These are phyloP conservation scores for Proliferodiscus dingleyae DNA, from an alignment of 2,329 filamentous ascomycete genomes.

Conservation along the genomic window DNA sequence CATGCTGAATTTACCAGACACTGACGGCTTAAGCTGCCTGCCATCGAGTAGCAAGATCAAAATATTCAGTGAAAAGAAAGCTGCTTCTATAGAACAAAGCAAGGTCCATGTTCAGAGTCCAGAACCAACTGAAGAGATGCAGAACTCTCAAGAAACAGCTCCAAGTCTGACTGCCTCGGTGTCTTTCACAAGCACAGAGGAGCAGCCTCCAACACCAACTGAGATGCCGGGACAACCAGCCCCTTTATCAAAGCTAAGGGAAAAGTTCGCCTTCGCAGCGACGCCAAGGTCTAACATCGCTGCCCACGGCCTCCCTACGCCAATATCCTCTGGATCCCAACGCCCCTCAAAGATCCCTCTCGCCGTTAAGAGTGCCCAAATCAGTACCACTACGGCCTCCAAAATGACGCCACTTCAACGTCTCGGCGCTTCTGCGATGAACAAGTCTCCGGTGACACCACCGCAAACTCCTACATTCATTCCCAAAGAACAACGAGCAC, in stretches of 20 bases:
- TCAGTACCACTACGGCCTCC: slow-evolving; percentile 4
- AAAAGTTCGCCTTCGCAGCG: slow-evolving; percentile 20
- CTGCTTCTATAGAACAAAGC: not conserved
- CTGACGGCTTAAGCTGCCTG: slow-evolving; percentile 16
- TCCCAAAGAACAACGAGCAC: slow-evolving; percentile 5
- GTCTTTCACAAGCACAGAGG: slow-evolving; percentile 20
- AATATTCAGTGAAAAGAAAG: slow-evolving; percentile 20
- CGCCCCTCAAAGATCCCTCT: slow-evolving; percentile 27
- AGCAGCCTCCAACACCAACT: slow-evolving; percentile 22
- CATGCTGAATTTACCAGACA: slow-evolving; percentile 40
- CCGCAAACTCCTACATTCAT: slow-evolving; percentile 21
- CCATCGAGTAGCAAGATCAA: slow-evolving; percentile 18
- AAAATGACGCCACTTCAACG: slow-evolving; percentile 32
- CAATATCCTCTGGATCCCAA: slow-evolving; percentile 16
- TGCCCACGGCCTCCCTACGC: slow-evolving; percentile 14
- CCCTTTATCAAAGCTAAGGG: slow-evolving; percentile 13
- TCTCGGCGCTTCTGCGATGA: slow-evolving; percentile 25
- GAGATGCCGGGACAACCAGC: not conserved
- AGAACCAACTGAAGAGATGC: not conserved
- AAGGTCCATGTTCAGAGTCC: slow-evolving; percentile 8
- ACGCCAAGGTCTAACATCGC: slow-evolving; percentile 15
- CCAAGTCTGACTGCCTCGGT: slow-evolving; percentile 20
- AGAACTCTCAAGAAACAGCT: slow-evolving; percentile 17
- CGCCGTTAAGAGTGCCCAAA: slow-evolving; percentile 18
- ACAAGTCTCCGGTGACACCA: slow-evolving; percentile 23